Conservation (phyloP, 495 filamentous ascomycete species). For the Usnea hakonensis region DNA sequence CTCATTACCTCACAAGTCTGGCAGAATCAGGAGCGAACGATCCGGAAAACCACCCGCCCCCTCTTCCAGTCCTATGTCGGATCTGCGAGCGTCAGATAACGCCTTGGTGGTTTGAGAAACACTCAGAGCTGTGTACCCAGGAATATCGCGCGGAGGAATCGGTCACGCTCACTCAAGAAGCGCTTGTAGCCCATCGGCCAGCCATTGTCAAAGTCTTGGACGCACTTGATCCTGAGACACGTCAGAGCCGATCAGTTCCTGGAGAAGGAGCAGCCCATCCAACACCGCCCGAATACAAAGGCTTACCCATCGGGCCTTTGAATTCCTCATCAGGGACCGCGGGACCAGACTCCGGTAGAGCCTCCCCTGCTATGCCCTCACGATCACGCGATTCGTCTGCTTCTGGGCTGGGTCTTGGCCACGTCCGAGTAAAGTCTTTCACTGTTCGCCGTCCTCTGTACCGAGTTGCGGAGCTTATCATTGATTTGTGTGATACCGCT, state of each 20-base stretch:
- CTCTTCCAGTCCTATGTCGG: constrained; percentile 82
- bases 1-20: constrained; percentile 81
- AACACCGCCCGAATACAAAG: constrained; percentile 80
- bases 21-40: constrained; percentile 82
- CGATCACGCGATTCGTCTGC: constrained; percentile 76
- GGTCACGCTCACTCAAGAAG: constrained; percentile 90
- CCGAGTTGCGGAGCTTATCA: constrained; percentile 85
- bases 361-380: constrained; percentile 59
- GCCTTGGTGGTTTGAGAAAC: constrained; percentile 99
- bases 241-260: constrained; percentile 58
- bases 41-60: constrained; percentile 73
- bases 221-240: constrained; percentile 62
- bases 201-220: constrained; percentile 94
- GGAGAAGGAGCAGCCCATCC: constrained; percentile 46
- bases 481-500: constrained; percentile 93
- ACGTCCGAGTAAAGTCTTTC: constrained; percentile 71
- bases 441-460: constrained; percentile 81
- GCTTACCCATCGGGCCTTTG: constrained; percentile 73
- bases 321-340: constrained; percentile 56
- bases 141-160: constrained; percentile 97
- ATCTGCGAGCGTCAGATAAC: constrained; percentile 96
- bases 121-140: constrained; percentile 90
- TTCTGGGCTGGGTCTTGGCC: constrained; percentile 62
- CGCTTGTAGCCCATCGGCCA: constrained; percentile 85
- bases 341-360: constrained; percentile 49